Conservation (phyloP, 225 moss, liverwort and hornwort species). For the Pseudoscleropodium purum region DNA sequence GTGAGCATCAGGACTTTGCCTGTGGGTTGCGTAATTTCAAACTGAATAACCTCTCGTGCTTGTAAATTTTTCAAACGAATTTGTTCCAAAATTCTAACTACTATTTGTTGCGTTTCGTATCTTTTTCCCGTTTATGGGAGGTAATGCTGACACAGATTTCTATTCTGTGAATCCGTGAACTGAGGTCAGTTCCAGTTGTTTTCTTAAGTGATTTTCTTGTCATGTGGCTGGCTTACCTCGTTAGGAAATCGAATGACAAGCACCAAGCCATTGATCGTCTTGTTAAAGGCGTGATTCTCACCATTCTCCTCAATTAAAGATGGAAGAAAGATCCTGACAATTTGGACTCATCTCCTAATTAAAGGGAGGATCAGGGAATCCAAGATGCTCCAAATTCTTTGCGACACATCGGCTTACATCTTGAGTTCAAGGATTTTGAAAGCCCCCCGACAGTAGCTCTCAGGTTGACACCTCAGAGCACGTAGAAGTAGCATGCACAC, state of each 20-base stretch:
- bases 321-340: not conserved
- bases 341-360: not conserved
- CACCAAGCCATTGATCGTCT: constrained; percentile 35
- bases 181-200: not conserved
- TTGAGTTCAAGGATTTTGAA: not conserved
- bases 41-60: not conserved
- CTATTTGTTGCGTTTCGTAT: not conserved
- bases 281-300: constrained; percentile 12
- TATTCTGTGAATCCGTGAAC: not conserved
- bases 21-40: not conserved
- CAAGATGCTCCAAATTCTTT: not conserved
- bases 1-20: constrained; percentile 10
- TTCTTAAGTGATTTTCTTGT: not conserved
- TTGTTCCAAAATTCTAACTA: not conserved
- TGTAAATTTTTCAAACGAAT: not conserved
- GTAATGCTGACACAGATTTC: not conserved
- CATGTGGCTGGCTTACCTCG: not conserved
- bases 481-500: not conserved
- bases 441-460: not conserved
- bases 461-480: not conserved
- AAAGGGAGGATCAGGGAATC: not conserved
- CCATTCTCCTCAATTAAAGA: not conserved
- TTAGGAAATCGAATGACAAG: constrained; percentile 38
- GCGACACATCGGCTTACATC: not conserved
- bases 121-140: not conserved